Conservation (phyloP, 164 flowering plant species). For the Macadamia tetraphylla region DNA sequence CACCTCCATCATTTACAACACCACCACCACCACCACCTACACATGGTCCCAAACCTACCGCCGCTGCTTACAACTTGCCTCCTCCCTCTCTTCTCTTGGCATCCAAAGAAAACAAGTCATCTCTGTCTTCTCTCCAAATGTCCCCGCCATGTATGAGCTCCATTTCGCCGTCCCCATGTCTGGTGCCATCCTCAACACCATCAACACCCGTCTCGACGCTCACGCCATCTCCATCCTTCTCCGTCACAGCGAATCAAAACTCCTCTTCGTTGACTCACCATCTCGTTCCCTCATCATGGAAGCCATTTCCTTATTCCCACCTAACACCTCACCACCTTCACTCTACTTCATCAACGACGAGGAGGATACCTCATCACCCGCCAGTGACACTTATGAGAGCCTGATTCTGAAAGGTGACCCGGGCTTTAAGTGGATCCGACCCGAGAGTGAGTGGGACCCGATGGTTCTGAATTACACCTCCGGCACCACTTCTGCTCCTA, state of each 20-base stretch:
- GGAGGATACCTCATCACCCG: not conserved
- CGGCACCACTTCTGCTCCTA: constrained; percentile 53
- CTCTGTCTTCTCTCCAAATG: constrained; percentile 33
- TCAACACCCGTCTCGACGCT: constrained; percentile 38
- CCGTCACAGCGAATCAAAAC: constrained; percentile 26
- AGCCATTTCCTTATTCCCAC: constrained; percentile 26
- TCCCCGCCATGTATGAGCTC: constrained; percentile 39
- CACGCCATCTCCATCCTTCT: constrained; percentile 29
- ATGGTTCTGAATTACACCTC: constrained; percentile 51
- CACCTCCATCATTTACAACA: constrained; percentile 27
- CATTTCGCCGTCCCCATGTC: constrained; percentile 37
- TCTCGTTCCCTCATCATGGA: constrained; percentile 17
- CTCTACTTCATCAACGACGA: constrained; percentile 27
- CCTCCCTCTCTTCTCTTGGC: constrained; percentile 25
- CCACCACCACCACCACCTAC: constrained; percentile 2
- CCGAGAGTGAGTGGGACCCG: constrained; percentile 42
- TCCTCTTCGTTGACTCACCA: constrained; percentile 22
- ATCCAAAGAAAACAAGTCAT: constrained; percentile 26
- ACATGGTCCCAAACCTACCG: constrained; percentile 31
- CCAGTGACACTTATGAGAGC: constrained; percentile 23
- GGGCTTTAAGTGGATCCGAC: constrained; percentile 31
- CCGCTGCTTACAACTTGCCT: constrained; percentile 31
- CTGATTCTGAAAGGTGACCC: constrained; percentile 33
- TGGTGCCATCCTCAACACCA: constrained; percentile 31
- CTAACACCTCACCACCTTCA: constrained; percentile 7